Percentiles rank a stretch among this genome's conserved stretches.
These are phyloP conservation scores for Sordariomycetes sp. DNA, from an alignment of 2,329 filamentous ascomycete species.

Conservation along the genomic window DNA sequence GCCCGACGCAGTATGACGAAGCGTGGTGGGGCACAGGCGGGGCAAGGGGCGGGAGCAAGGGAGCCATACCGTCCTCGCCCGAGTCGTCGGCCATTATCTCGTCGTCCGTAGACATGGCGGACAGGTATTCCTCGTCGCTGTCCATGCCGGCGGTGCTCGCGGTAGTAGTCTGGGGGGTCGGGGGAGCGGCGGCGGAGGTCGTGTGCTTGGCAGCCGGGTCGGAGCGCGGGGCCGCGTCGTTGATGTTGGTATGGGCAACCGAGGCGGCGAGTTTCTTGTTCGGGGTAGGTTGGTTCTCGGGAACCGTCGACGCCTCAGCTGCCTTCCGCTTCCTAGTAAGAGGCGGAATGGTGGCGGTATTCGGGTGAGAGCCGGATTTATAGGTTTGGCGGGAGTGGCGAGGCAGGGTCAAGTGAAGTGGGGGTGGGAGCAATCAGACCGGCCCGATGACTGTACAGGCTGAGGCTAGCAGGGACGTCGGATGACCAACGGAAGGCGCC, in stretches of 20 bases:
- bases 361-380: neutral
- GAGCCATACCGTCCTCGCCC: slow-evolving; percentile 7
- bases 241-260: slow-evolving; percentile 21
- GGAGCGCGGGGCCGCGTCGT: slow-evolving; percentile 26
- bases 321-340: slow-evolving; percentile 51
- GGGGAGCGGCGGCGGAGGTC: slow-evolving; percentile 1
- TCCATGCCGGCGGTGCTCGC: slow-evolving; percentile 61
- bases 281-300: slow-evolving; percentile 27
- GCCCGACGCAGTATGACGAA: neutral
- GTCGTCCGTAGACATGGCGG: slow-evolving; percentile 61
- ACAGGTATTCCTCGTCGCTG: slow-evolving; percentile 92
- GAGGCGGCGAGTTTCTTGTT: slow-evolving; percentile 49
- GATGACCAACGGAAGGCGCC: neutral
- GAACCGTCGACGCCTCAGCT: slow-evolving; percentile 52
- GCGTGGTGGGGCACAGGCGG: neutral
- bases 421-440: neutral
- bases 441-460: neutral
- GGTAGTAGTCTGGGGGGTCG: slow-evolving; percentile 2
- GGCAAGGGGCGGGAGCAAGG: neutral
- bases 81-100: slow-evolving; percentile 55
- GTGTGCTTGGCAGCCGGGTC: slow-evolving; percentile 37
- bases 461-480: neutral
- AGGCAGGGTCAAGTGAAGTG: neutral
- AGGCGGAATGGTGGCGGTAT: slow-evolving; percentile 46
- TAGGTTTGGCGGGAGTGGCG: neutral